Evolutionary conservation across 2,329 filamentous ascomycete species (phyloP).

Genomic region (Fusarium decemcellulare): DNA sequence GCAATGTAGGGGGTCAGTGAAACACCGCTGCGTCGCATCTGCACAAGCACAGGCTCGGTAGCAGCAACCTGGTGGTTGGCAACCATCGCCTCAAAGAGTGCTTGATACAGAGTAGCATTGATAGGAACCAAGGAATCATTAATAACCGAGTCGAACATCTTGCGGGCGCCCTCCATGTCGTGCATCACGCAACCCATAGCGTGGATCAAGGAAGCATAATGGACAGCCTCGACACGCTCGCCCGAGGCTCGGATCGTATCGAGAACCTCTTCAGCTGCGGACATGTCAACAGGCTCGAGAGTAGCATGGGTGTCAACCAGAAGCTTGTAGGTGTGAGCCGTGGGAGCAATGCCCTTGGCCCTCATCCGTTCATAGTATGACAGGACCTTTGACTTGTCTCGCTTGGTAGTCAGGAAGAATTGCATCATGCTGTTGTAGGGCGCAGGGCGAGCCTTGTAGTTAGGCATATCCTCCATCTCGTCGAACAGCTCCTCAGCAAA

Average conservation of each 20-base stretch:
- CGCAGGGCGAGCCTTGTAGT: conserved; percentile 97
- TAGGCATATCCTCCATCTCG: conserved; percentile 98
- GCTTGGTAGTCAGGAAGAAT: conserved; percentile 98
- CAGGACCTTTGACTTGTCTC: conserved; percentile 93
- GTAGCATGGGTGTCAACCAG: conserved; percentile 96
- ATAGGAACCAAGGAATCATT: conserved; percentile 75
- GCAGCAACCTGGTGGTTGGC: conserved; percentile 89
- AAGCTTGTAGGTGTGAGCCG: conserved; percentile 97
- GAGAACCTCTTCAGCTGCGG: conserved; percentile 86
- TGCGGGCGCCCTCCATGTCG: conserved; percentile 86
- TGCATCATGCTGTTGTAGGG: conserved; percentile 99
- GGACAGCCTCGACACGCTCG: conserved; percentile 87
- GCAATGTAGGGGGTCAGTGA: conserved; percentile 97
- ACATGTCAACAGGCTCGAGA: conserved; percentile 91
- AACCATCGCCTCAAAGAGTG: conserved; percentile 96
- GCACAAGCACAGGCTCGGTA: conserved; percentile 79
- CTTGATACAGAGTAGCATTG: conserved; percentile 93
- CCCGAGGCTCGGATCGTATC: conserved; percentile 82
- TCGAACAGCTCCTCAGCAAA: conserved; percentile 98
- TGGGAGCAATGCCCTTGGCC: conserved; percentile 87
- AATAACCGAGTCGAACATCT: conserved; percentile 86
- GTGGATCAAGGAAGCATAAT: conserved; percentile 96
- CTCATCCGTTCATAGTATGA: conserved; percentile 97
- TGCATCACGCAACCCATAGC: conserved; percentile 95
- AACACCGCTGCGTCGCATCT: conserved; percentile 82